phyloP scores from a whole-genome alignment of 331 rosid genomes.

The Saraca asoca region DNA sequence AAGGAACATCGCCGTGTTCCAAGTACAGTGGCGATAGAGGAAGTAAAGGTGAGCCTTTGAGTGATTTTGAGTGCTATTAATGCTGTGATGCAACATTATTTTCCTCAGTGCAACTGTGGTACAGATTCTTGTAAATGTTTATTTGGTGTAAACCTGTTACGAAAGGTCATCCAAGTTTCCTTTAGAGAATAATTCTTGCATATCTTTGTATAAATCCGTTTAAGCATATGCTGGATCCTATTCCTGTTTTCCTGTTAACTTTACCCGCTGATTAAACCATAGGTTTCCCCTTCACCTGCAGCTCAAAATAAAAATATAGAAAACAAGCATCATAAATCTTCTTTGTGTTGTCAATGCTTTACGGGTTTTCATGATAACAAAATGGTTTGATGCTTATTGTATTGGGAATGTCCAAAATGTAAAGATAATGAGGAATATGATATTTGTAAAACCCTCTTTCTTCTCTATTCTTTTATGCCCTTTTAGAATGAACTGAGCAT shows the following conservation, averaged over 20 bases:
- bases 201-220: slow-evolving; percentile 5
- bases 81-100: slow-evolving; percentile 26
- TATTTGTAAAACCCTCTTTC: background rate
- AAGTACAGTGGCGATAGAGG: slow-evolving; percentile 91
- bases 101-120: slow-evolving; percentile 17
- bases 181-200: slow-evolving; percentile 2
- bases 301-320: background rate
- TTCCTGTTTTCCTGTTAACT: too few relatives aligned
- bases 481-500: slow-evolving; percentile 4
- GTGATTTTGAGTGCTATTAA: slow-evolving; percentile 19
- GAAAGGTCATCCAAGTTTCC: slow-evolving; percentile 20
- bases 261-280: too few relatives aligned
- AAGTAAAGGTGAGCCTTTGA: slow-evolving; percentile 76
- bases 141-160: slow-evolving; percentile 21
- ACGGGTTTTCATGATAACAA: background rate
- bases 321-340: background rate
- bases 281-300: too few relatives aligned
- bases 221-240: too few relatives aligned
- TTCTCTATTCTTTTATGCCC: background rate
- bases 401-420: background rate
- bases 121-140: background rate
- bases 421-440: background rate
- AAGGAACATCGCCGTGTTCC: slow-evolving; percentile 98
- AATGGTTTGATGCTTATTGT: background rate
- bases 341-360: background rate